Evolutionary conservation across 2,329 filamentous ascomycete species (phyloP).

Genomic region (Colletotrichum liriopes): DNA sequence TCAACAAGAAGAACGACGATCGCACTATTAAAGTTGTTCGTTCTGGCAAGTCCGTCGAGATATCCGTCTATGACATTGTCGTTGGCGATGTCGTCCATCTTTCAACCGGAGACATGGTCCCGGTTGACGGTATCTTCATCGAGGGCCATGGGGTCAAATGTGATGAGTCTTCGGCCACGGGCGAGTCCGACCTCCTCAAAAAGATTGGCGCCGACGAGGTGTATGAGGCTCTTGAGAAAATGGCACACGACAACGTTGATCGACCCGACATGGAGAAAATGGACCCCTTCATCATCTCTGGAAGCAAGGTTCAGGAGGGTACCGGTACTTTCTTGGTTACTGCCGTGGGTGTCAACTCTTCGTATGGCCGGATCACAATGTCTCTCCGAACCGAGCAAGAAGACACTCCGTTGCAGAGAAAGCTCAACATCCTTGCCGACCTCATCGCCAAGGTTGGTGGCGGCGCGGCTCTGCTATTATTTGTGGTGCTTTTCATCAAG

Average conservation of each 20-base stretch:
- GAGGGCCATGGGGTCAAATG: slow-evolving; percentile 76
- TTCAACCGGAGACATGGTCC: slow-evolving; percentile 78
- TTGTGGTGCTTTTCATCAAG: slow-evolving; percentile 84
- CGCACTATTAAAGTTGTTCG: slow-evolving; percentile 75
- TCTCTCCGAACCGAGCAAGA: slow-evolving; percentile 68
- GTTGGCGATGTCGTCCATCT: slow-evolving; percentile 78
- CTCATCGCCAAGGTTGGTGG: slow-evolving; percentile 56
- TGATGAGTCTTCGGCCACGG: slow-evolving; percentile 79
- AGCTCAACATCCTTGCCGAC: slow-evolving; percentile 66
- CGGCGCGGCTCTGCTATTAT: slow-evolving; percentile 81
- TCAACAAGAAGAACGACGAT: slow-evolving; percentile 73
- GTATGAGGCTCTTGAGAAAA: slow-evolving; percentile 68
- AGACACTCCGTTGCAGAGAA: slow-evolving; percentile 68
- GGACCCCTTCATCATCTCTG: slow-evolving; percentile 76
- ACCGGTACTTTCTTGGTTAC: slow-evolving; percentile 69
- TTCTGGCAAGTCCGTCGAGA: slow-evolving; percentile 73
- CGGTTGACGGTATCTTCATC: slow-evolving; percentile 78
- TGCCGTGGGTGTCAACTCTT: slow-evolving; percentile 69
- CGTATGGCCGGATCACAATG: slow-evolving; percentile 71
- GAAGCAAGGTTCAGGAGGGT: slow-evolving; percentile 70
- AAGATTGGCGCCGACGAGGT: slow-evolving; percentile 74
- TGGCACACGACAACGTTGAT: slow-evolving; percentile 60
- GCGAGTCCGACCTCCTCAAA: slow-evolving; percentile 79
- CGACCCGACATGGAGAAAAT: slow-evolving; percentile 31
- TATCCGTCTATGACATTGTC: slow-evolving; percentile 75